These are phyloP conservation scores for Salix dunnii DNA, from an alignment of 345 rosid species.

Conservation along the genomic window DNA sequence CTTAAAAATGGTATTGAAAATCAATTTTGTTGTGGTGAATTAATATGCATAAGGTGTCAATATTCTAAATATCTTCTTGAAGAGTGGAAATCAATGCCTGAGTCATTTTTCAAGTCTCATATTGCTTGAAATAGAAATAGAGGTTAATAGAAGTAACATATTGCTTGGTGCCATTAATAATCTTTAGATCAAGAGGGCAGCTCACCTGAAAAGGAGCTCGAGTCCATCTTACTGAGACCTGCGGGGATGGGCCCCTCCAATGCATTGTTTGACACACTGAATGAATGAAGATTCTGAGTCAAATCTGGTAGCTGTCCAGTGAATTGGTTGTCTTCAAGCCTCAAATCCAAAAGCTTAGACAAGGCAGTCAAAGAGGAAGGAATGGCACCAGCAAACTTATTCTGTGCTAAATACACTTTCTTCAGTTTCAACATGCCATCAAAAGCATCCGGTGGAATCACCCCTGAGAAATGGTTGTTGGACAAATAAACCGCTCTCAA, in stretches of 20 bases:
- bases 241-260: constrained; percentile 61
- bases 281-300: constrained; percentile 16
- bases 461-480: constrained; percentile 53
- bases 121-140: too few species aligned
- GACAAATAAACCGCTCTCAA: constrained; percentile 63
- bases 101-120: not conserved
- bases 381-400: constrained; percentile 54
- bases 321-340: constrained; percentile 63
- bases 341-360: constrained; percentile 53
- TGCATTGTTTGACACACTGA: constrained; percentile 56
- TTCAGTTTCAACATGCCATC: constrained; percentile 53
- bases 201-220: constrained; percentile 48
- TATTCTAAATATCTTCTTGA: not conserved
- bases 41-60: not conserved
- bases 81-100: not conserved
- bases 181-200: not conserved
- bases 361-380: constrained; percentile 48
- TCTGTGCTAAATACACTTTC: constrained; percentile 55
- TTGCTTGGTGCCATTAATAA: not conserved
- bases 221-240: constrained; percentile 32
- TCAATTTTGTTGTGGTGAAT: not conserved
- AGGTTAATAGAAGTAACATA: not conserved
- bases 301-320: constrained; percentile 59
- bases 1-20: not conserved
- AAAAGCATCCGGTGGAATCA: constrained; percentile 52